A percentile compares a stretch with the other conserved stretches of the same genome.
Conservation (phyloP, 1,139 yeast genomes). For the Sugiyamaella novakii region DNA sequence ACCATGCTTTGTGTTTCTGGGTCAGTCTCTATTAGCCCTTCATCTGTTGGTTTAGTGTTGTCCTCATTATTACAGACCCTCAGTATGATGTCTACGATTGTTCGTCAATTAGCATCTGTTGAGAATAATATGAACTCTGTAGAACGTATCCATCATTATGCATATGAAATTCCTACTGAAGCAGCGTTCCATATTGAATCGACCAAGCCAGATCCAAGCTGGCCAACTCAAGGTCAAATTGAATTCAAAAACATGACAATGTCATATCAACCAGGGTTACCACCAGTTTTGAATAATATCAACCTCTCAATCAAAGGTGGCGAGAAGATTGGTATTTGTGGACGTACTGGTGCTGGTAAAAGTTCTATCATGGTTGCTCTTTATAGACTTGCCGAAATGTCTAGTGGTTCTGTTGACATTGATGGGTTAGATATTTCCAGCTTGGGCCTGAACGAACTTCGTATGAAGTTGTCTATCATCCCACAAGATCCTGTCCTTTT, state of each 20-base stretch:
- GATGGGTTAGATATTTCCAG: constrained; percentile 62
- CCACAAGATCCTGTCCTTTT: constrained; percentile 82
- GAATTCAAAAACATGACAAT: constrained; percentile 60
- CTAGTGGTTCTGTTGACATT: constrained; percentile 54
- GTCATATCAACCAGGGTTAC: constrained; percentile 75
- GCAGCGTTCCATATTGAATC: constrained; percentile 57
- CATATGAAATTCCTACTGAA: constrained; percentile 66
- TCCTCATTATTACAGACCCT: constrained; percentile 45
- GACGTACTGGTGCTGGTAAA: constrained; percentile 82
- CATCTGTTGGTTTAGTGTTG: constrained; percentile 71
- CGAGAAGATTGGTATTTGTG: constrained; percentile 73
- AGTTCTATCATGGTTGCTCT: constrained; percentile 68
- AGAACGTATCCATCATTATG: constrained; percentile 77
- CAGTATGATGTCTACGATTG: constrained; percentile 41
- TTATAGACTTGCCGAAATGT: constrained; percentile 60
- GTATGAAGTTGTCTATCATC: constrained; percentile 66
- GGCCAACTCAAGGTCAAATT: constrained; percentile 67
- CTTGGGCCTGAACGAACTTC: constrained; percentile 58
- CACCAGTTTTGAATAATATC: constrained; percentile 66
- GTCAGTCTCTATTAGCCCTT: constrained; percentile 61
- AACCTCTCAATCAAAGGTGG: constrained; percentile 50
- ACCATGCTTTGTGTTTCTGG: constrained; percentile 64
- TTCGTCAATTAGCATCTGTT: constrained; percentile 59
- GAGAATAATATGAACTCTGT: constrained; percentile 86
- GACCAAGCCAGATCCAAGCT: constrained; percentile 61